A percentile compares a stretch with the other conserved stretches of the same genome.
These are phyloP conservation scores for Globisporangium abappressorium DNA, from an alignment of 352 stramenopile species.

Conservation along the genomic window DNA sequence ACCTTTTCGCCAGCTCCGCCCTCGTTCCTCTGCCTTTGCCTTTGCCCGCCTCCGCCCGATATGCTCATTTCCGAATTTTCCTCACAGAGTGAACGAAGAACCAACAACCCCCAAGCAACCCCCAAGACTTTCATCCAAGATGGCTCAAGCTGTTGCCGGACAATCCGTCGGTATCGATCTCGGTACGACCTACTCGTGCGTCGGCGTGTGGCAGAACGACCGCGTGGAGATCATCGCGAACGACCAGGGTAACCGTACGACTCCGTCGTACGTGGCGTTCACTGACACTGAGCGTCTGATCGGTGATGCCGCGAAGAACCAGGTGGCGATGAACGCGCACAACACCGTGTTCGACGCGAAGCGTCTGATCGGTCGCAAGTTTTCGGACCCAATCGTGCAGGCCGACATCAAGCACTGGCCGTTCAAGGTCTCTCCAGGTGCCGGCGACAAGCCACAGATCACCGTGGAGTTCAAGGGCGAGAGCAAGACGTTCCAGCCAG, in stretches of 20 bases:
- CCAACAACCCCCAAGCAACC: conserved; percentile 12
- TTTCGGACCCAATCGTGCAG: not conserved
- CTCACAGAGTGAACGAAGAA: conserved; percentile 23
- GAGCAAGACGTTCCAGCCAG: conserved; percentile 66
- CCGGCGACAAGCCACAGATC: conserved; percentile 48
- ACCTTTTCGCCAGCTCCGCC: not conserved
- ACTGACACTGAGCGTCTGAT: not conserved
- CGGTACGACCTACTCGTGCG: conserved; percentile 97
- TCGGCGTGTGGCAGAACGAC: conserved; percentile 97
- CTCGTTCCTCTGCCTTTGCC: not conserved
- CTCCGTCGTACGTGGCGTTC: conserved; percentile 90
- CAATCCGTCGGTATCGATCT: conserved; percentile 94
- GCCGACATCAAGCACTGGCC: not conserved
- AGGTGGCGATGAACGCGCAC: not conserved
- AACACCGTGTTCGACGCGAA: not conserved
- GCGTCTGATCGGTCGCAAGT: not conserved
- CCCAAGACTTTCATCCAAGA: conserved; percentile 21
- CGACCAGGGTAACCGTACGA: conserved; percentile 94
- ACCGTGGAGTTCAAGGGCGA: conserved; percentile 72
- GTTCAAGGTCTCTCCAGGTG: not conserved
- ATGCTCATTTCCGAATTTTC: conserved; percentile 22
- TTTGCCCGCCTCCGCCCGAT: not conserved
- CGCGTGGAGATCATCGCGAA: conserved; percentile 92
- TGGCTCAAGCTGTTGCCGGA: conserved; percentile 27
- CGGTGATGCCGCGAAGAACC: not conserved